phyloP scores from a whole-genome alignment of 1,284 basidiomycete species.

The Testicularia cyperi region DNA sequence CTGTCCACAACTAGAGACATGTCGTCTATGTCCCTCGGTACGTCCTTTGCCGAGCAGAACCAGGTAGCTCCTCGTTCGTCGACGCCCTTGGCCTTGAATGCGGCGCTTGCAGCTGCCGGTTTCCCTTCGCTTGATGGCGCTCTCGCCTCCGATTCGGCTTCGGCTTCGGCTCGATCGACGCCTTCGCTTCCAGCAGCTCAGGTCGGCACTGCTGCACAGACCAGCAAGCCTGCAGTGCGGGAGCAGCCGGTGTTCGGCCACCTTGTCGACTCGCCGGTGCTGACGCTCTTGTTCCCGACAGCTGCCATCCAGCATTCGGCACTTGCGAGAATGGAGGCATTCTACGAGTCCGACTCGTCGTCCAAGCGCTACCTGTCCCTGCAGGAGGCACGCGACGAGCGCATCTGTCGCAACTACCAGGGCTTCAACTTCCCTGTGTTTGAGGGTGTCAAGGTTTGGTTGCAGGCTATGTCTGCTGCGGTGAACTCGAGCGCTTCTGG shows the following conservation, averaged over 20 bases:
- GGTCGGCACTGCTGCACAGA: too few relatives aligned
- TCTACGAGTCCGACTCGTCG: conserved; percentile 47
- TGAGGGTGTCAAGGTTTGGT: conserved; percentile 39
- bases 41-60: too few relatives aligned
- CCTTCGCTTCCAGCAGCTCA: too few relatives aligned
- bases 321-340: conserved; percentile 51
- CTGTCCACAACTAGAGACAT: not conserved
- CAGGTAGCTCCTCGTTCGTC: too few relatives aligned
- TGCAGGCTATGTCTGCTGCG: conserved; percentile 39
- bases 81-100: too few relatives aligned
- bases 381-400: conserved; percentile 30
- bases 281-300: conserved; percentile 50
- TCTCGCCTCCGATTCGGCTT: too few relatives aligned
- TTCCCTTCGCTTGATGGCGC: too few relatives aligned
- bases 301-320: conserved; percentile 43
- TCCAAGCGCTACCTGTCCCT: conserved; percentile 31
- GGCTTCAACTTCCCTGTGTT: conserved; percentile 54
- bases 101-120: too few relatives aligned
- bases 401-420: conserved; percentile 51
- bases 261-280: conserved; percentile 31
- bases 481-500: not conserved
- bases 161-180: too few relatives aligned
- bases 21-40: too few relatives aligned
- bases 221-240: conserved; percentile 1
- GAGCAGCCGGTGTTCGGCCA: conserved; percentile 26